Conservation (phyloP, 345 rosid species). For the Aquilaria sinensis region DNA sequence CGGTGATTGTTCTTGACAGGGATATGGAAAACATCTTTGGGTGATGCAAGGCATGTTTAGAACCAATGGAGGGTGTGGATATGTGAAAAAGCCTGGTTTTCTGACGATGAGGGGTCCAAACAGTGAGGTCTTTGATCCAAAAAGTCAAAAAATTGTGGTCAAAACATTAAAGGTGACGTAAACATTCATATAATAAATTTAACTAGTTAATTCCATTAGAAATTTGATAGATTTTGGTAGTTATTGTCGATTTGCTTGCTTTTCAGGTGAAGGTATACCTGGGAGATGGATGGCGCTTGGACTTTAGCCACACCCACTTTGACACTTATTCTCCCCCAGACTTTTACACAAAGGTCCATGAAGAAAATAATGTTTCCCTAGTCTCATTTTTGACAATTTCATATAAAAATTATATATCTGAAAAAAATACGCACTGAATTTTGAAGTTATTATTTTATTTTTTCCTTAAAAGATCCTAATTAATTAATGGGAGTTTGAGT, state of each 20-base stretch:
- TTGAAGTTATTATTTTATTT: not conserved
- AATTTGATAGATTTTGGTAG: slow-evolving; percentile 9
- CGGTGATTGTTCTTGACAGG: slow-evolving; percentile 26
- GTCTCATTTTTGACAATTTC: not conserved
- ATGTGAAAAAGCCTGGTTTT: slow-evolving; percentile 81
- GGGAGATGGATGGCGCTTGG: slow-evolving; percentile 91
- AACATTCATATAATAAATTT: no score
- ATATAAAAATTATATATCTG: no score
- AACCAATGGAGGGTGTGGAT: slow-evolving; percentile 93
- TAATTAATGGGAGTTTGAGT: not conserved
- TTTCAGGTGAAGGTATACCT: slow-evolving; percentile 64
- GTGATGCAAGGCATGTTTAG: slow-evolving; percentile 90
- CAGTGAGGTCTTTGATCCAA: slow-evolving; percentile 49
- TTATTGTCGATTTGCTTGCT: not conserved
- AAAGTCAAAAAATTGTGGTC: slow-evolving; percentile 27
- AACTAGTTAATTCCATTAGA: not conserved
- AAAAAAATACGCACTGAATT: no score
- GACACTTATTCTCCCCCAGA: slow-evolving; percentile 90
- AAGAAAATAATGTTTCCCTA: not conserved
- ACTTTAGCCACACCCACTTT: slow-evolving; percentile 75
- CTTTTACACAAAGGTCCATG: slow-evolving; percentile 58
- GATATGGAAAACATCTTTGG: slow-evolving; percentile 81
- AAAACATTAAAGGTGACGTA: slow-evolving; percentile 56
- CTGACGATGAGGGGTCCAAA: slow-evolving; percentile 32
- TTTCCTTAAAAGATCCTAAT: not conserved